Evolutionary conservation across 78 protist genomes (phyloP).

Genomic region (Polysphondylium violaceum): DNA sequence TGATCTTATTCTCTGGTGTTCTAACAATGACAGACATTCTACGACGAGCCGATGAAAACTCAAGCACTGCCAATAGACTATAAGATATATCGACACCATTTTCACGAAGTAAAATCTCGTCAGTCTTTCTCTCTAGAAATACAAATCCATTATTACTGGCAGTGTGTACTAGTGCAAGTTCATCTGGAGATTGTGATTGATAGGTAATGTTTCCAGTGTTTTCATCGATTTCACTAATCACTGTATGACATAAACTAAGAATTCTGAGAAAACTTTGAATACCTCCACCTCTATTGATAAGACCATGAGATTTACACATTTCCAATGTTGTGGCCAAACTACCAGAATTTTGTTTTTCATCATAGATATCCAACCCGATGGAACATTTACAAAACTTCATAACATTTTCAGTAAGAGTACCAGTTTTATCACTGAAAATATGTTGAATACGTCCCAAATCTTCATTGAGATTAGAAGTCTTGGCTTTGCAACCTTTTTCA

Average conservation of each 20-base stretch:
- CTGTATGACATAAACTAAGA: slow-evolving; percentile 77
- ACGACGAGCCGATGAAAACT: slow-evolving; percentile 82
- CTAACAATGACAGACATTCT: slow-evolving; percentile 85
- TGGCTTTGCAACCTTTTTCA: slow-evolving; percentile 56
- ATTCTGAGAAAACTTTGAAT: slow-evolving; percentile 55
- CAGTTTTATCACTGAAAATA: slow-evolving; percentile 89
- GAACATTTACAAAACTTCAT: slow-evolving; percentile 85
- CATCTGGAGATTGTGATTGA: slow-evolving; percentile 92
- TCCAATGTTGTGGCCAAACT: slow-evolving; percentile 19
- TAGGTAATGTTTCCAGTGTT: slow-evolving; percentile 66
- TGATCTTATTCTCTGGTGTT: slow-evolving; percentile 62
- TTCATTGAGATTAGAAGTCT: slow-evolving; percentile 83
- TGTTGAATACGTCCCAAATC: slow-evolving; percentile 83
- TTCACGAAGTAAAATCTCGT: slow-evolving; percentile 54
- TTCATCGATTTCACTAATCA: slow-evolving; percentile 64
- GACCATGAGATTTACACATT: background rate
- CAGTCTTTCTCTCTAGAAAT: slow-evolving; percentile 59
- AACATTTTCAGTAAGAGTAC: slow-evolving; percentile 85
- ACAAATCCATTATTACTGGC: slow-evolving; percentile 87
- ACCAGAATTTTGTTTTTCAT: slow-evolving; percentile 53
- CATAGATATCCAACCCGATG: slow-evolving; percentile 58
- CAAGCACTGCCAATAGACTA: slow-evolving; percentile 65
- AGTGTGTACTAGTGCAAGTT: slow-evolving; percentile 87
- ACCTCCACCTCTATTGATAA: background rate
- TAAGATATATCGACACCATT: slow-evolving; percentile 55